Percentiles rank a stretch among this genome's conserved stretches.
These are phyloP conservation scores for Cyclotella atomus DNA, from an alignment of 108 stramenopile genomes.

Conservation along the genomic window DNA sequence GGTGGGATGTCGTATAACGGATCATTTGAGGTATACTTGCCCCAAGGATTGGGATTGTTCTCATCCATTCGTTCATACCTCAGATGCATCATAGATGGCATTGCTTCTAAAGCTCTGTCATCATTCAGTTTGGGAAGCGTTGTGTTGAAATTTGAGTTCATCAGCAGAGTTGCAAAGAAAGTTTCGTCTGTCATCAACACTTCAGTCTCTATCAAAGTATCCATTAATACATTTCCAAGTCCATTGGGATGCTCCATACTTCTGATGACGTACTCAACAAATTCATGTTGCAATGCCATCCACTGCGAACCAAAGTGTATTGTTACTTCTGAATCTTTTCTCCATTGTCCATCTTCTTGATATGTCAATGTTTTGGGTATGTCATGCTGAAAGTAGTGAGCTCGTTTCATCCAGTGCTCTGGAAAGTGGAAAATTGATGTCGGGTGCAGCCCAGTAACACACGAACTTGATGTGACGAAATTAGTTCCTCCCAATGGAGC, in stretches of 20 bases:
- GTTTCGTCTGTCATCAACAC: conserved; percentile 92
- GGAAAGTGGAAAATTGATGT: conserved; percentile 78
- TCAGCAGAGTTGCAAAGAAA: conserved; percentile 82
- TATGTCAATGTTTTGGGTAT: conserved; percentile 48
- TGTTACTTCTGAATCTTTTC: conserved; percentile 31
- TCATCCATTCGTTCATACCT: conserved; percentile 94
- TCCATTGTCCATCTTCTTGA: conserved; percentile 41
- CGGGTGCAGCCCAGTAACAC: conserved; percentile 82
- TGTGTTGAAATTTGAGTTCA: conserved; percentile 62
- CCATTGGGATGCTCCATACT: conserved; percentile 62
- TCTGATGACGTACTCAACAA: conserved; percentile 64
- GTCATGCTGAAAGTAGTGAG: conserved; percentile 66
- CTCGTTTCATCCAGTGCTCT: conserved; percentile 83
- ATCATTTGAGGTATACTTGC: conserved; percentile 54
- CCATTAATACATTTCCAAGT: conserved; percentile 62
- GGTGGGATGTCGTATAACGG: conserved; percentile 56
- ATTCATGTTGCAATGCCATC: conserved; percentile 78
- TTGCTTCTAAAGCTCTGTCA: conserved; percentile 39
- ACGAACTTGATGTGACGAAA: conserved; percentile 81
- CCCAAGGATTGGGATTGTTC: conserved; percentile 75
- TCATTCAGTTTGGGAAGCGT: conserved; percentile 63
- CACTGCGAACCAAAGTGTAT: conserved; percentile 91
- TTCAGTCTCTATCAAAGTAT: conserved; percentile 55
- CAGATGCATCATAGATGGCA: conserved; percentile 54
- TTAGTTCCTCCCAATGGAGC: conserved; percentile 71